A percentile compares a stretch with the other conserved stretches of the same genome.
phyloP scores from a whole-genome alignment of 2,329 filamentous ascomycete species.

The Trichoderma citrinoviride region DNA sequence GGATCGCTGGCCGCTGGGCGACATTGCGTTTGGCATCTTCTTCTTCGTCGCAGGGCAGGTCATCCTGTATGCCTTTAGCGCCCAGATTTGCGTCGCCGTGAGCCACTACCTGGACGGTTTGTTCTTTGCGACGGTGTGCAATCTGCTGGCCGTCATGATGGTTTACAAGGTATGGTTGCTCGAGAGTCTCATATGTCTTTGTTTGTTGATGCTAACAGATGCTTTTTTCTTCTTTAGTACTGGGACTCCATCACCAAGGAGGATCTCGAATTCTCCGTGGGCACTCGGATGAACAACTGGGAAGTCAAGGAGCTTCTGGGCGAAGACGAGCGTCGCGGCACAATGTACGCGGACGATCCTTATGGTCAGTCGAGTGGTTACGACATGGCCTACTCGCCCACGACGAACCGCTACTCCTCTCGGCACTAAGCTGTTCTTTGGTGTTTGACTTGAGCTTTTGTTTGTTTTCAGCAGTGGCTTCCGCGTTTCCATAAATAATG shows the following conservation, averaged over 20 bases:
- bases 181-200: neutral
- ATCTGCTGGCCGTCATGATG: conserved; percentile 97
- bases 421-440: conserved; percentile 40
- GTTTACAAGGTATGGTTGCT: conserved; percentile 78
- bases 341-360: conserved; percentile 68
- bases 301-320: conserved; percentile 89
- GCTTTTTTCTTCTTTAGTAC: conserved; percentile 60
- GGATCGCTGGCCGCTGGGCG: conserved; percentile 91
- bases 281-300: conserved; percentile 94
- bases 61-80: conserved; percentile 84
- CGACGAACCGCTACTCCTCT: conserved; percentile 43
- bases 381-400: conserved; percentile 51
- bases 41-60: conserved; percentile 93
- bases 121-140: conserved; percentile 92
- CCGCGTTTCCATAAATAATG: neutral
- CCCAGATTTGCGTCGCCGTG: conserved; percentile 76
- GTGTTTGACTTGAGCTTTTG: conserved; percentile 16
- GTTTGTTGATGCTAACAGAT: conserved; percentile 12
- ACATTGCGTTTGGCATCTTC: conserved; percentile 85
- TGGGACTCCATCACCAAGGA: conserved; percentile 99
- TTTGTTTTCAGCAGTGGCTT: neutral
- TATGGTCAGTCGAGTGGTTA: conserved; percentile 56
- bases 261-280: conserved; percentile 96
- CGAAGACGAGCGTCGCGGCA: conserved; percentile 74
- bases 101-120: conserved; percentile 93